Evolutionary conservation across 805 yeast genomes (phyloP), one percentile per base, ranked within the genome.

Genomic region (Hermanozyma aechmeae): DNA sequence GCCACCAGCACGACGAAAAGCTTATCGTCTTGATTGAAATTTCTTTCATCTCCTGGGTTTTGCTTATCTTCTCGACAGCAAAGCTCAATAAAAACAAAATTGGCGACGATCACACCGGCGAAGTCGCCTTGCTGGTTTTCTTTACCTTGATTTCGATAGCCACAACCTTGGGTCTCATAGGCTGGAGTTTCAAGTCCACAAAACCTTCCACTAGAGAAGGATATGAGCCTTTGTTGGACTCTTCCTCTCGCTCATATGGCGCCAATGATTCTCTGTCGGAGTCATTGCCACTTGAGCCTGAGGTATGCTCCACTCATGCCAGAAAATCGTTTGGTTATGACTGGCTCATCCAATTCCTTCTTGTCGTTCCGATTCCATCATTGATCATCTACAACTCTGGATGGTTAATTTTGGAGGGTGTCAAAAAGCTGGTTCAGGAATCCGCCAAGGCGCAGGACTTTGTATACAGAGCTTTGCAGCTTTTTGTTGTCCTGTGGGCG

Each of bases 271-370:
- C 53, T 3, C 48, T 57, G 1, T 50, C 53, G 6, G 39, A 42
- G 14, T 50, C 54, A 2, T 25, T 43, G 15, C 41, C 40, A 15
- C 35, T 40, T 13, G 40, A 50, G 27, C 53, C 42, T 27, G 31
- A 48, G 2, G 48, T 18, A 11, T 40, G 50, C 2, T 46, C 40
- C 28, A 29, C 43, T 16, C 46, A 43, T 11, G 43, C 43, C 9
- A 33, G 53, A 22, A 61, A 58, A 28, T 69, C 74, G 4, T 66
- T 70, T 26, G 69, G 77, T 23, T 83, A 79, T 46, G 94, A 80
- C 43, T 86, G 96, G 95, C 65, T 78, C 11, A 39, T 83, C 12
- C 95, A 86, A 50, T 84, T 72, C 43, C 39, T 82, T 18, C 37
- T 76, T 2, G 48, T 79, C 12, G 83, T 79, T 10, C 95, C 96